Evolutionary conservation across 2,329 filamentous ascomycete genomes (phyloP).

Genomic region (Arthroderma sp.): DNA sequence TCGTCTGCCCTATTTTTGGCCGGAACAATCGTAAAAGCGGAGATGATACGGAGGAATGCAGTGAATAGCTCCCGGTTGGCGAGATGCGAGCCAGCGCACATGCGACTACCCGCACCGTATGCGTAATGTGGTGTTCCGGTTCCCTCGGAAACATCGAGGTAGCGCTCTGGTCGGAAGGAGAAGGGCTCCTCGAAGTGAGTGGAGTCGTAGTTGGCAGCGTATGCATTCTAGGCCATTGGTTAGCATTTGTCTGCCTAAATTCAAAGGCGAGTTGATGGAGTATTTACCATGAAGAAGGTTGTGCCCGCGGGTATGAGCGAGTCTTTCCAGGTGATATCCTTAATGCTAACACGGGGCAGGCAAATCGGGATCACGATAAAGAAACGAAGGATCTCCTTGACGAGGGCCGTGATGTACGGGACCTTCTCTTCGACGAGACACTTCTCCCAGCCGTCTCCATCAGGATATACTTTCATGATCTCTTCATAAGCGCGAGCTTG

Average conservation of each 20-base stretch:
- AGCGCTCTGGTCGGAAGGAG: conserved; percentile 59
- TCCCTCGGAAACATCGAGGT: conserved; percentile 43
- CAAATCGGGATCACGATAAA: conserved; percentile 72
- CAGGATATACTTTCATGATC: conserved; percentile 58
- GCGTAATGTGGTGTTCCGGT: conserved; percentile 49
- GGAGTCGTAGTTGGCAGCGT: conserved; percentile 61
- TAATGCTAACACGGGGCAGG: conserved; percentile 59
- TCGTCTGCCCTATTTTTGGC: conserved; percentile 36
- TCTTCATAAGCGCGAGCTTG: conserved; percentile 58
- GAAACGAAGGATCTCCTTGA: conserved; percentile 66
- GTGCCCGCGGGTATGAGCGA: conserved; percentile 60
- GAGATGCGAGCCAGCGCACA: conserved; percentile 53
- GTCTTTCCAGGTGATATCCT: conserved; percentile 58
- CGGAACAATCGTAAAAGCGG: conserved; percentile 45
- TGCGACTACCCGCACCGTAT: conserved; percentile 51
- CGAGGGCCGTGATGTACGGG: conserved; percentile 63
- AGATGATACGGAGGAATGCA: conserved; percentile 47
- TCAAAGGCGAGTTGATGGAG: not conserved
- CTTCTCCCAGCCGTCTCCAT: conserved; percentile 63
- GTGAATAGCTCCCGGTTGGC: conserved; percentile 53
- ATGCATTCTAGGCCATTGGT: conserved; percentile 49
- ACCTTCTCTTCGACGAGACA: conserved; percentile 64
- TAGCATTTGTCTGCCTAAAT: not conserved
- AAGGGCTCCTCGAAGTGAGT: conserved; percentile 53
- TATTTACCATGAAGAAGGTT: conserved; percentile 60